Evolutionary conservation across 257 asterid genomes (phyloP).

Genomic region (Osmanthus fragrans): DNA sequence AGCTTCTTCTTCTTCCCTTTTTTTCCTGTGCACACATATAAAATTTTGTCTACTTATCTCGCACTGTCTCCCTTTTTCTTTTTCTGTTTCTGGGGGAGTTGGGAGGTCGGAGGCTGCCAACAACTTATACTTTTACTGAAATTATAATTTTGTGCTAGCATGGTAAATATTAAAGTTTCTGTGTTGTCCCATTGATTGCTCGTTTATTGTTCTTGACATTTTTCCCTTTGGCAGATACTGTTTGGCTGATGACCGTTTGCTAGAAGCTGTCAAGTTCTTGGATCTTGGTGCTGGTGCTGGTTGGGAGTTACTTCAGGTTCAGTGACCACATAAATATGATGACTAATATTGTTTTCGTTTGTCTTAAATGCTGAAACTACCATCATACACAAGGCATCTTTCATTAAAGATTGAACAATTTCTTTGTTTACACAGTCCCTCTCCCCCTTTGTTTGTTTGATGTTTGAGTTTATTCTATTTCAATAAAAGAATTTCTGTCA

Average conservation of each 20-base stretch:
- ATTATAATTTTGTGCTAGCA: background rate
- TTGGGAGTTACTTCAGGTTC: constrained; percentile 93
- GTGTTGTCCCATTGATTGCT: background rate
- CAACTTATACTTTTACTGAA: background rate
- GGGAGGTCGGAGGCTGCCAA: background rate
- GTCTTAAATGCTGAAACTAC: constrained; percentile 4
- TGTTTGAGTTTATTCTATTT: background rate
- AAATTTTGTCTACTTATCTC: background rate
- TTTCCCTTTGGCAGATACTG: constrained; percentile 56
- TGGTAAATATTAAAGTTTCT: background rate
- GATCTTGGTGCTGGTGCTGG: constrained; percentile 81
- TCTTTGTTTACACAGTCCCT: background rate
- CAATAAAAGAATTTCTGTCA: background rate
- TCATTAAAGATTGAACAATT: background rate
- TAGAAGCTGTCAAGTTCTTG: constrained; percentile 77
- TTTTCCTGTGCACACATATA: background rate
- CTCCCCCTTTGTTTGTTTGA: background rate
- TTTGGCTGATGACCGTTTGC: constrained; percentile 71
- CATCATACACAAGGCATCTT: too few species aligned
- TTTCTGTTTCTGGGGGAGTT: background rate
- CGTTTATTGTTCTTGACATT: background rate
- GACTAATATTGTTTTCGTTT: background rate
- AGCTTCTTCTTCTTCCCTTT: background rate
- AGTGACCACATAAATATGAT: constrained; percentile 7
- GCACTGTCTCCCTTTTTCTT: background rate